phyloP scores from a whole-genome alignment of 1,139 yeast genomes.

The Geotrichum siamense region DNA sequence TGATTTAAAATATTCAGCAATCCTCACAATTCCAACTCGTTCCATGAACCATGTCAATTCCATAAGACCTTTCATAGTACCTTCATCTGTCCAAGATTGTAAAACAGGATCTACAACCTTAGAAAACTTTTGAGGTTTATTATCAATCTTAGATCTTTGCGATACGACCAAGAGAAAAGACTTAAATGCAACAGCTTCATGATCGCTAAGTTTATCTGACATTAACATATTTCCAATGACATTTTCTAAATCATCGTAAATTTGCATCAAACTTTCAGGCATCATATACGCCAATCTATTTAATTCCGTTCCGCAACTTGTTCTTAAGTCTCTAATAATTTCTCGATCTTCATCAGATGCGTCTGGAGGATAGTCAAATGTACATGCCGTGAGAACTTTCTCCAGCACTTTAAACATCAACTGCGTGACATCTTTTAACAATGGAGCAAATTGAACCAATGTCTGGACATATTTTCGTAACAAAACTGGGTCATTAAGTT shows the following conservation, averaged over 20 bases:
- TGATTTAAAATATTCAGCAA: slow-evolving; percentile 80
- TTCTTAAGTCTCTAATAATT: slow-evolving; percentile 75
- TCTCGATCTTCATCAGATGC: slow-evolving; percentile 66
- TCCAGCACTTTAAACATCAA: slow-evolving; percentile 80
- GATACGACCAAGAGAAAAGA: slow-evolving; percentile 88
- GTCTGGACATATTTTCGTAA: slow-evolving; percentile 85
- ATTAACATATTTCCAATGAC: slow-evolving; percentile 69
- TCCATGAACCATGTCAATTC: slow-evolving; percentile 98
- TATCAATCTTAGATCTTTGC: slow-evolving; percentile 68
- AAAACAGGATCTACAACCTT: slow-evolving; percentile 89
- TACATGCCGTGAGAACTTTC: slow-evolving; percentile 79
- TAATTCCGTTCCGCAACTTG: slow-evolving; percentile 90
- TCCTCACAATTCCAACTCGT: slow-evolving; percentile 85
- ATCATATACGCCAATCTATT: slow-evolving; percentile 88
- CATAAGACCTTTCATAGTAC: slow-evolving; percentile 78
- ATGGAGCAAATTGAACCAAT: slow-evolving; percentile 93
- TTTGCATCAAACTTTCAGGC: slow-evolving; percentile 81
- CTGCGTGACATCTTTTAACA: slow-evolving; percentile 61
- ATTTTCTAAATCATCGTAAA: slow-evolving; percentile 71
- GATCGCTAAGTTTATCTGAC: slow-evolving; percentile 69
- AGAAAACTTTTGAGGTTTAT: slow-evolving; percentile 67
- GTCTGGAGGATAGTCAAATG: slow-evolving; percentile 67
- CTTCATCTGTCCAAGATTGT: slow-evolving; percentile 87
- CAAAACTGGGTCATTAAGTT: slow-evolving; percentile 70
- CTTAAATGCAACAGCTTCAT: slow-evolving; percentile 89